A percentile compares a stretch with the other conserved stretches of the same genome.
These are phyloP conservation scores for Colletotrichum sublineola DNA, from an alignment of 2,329 filamentous ascomycete species.

Conservation along the genomic window DNA sequence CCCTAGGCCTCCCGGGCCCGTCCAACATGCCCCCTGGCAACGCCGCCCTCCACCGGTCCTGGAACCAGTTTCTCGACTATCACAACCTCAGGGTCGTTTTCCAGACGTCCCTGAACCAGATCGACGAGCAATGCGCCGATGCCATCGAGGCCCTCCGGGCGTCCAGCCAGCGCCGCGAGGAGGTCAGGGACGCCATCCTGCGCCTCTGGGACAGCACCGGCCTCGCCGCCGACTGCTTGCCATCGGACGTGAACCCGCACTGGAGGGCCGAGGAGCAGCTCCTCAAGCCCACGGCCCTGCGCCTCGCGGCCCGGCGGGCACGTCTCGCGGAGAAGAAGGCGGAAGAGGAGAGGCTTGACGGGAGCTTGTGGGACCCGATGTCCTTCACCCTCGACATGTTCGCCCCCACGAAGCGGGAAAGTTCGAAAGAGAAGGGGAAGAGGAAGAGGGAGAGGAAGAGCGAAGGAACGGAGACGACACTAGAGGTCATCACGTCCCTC, in stretches of 20 bases:
- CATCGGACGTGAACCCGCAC: conserved; percentile 1
- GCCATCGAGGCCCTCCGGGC: background rate
- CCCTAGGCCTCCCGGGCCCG: conserved; percentile 15
- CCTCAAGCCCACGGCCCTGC: conserved; percentile 17
- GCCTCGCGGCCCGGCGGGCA: background rate
- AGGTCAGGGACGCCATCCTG: background rate
- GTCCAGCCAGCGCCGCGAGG: background rate
- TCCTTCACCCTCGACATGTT: background rate
- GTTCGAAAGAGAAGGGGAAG: no score
- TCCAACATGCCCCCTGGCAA: background rate
- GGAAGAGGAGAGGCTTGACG: background rate
- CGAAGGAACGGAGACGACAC: background rate
- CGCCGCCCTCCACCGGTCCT: background rate
- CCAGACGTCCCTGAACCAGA: conserved; percentile 1
- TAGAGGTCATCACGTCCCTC: background rate
- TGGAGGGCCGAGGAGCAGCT: conserved; percentile 18
- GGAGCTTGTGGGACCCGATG: background rate
- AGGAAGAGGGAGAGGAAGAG: no score
- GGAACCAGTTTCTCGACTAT: conserved; percentile 7
- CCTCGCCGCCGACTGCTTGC: conserved; percentile 9
- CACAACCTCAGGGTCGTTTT: background rate
- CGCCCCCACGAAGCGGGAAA: no score
- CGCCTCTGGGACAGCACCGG: conserved; percentile 6
- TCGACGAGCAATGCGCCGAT: background rate
- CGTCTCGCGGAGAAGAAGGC: background rate